Percentiles rank a stretch among this genome's conserved stretches.
Conservation (phyloP, 768 basidiomycete species). For the Leccinum uliginosum region DNA sequence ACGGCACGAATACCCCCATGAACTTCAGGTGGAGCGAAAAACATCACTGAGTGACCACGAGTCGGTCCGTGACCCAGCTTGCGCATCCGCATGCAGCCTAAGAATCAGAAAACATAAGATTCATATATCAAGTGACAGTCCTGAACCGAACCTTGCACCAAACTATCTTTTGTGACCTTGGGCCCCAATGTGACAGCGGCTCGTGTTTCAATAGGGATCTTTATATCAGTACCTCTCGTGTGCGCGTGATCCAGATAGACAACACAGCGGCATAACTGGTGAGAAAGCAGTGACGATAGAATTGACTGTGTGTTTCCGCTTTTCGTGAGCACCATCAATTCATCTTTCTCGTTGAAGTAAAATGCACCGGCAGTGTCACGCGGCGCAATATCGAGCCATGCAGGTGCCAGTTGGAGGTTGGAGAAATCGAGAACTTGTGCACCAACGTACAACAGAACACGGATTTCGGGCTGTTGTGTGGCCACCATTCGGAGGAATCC, state of each 20-base stretch:
- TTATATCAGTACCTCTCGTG: background rate
- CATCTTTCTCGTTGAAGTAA: background rate
- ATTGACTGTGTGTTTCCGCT: background rate
- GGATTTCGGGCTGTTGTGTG: background rate
- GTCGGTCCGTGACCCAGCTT: background rate
- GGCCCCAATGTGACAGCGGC: background rate
- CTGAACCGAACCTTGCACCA: background rate
- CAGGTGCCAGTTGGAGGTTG: background rate
- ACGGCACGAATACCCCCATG: background rate
- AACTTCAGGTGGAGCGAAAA: background rate
- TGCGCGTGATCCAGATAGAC: background rate
- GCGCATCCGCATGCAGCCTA: background rate
- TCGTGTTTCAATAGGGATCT: background rate
- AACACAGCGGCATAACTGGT: background rate
- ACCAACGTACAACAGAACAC: background rate
- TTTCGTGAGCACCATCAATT: background rate
- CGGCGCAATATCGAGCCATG: background rate
- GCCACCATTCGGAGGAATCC: background rate
- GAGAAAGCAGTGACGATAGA: background rate
- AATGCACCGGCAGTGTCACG: background rate
- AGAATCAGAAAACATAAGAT: background rate
- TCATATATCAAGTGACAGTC: background rate
- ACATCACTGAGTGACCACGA: background rate
- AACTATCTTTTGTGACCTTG: background rate
- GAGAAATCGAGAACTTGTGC: background rate